phyloP scores from a whole-genome alignment of 108 stramenopile species.

The Conticribra guillardii region DNA sequence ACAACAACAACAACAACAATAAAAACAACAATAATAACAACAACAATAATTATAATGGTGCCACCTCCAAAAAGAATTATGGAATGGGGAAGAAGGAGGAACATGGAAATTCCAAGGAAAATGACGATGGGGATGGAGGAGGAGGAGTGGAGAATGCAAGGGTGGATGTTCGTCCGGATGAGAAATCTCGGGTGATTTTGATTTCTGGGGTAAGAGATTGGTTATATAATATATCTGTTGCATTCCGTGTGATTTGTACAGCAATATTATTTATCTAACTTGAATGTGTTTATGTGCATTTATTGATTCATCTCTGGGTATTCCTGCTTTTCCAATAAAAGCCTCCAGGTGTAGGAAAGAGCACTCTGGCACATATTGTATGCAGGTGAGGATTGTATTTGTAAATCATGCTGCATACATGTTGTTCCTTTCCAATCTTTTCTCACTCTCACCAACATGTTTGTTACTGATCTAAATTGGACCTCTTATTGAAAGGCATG shows the following conservation, averaged over 20 bases:
- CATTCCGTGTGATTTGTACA: no score
- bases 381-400: slow-evolving; percentile 46
- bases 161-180: slow-evolving; percentile 75
- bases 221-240: no score
- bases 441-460: neutral
- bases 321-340: no score
- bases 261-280: no score
- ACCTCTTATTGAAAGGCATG: slow-evolving; percentile 54
- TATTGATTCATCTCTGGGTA: no score
- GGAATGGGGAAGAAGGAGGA: slow-evolving; percentile 1
- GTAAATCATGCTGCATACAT: no score
- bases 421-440: neutral
- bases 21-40: slow-evolving; percentile 2
- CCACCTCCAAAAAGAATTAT: neutral
- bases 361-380: slow-evolving; percentile 95
- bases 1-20: slow-evolving; percentile 30
- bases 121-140: slow-evolving; percentile 12
- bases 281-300: no score
- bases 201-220: no score
- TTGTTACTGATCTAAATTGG: neutral
- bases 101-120: neutral
- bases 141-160: slow-evolving; percentile 13
- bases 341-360: slow-evolving; percentile 97
- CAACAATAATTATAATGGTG: slow-evolving; percentile 5
- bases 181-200: slow-evolving; percentile 79